Percentiles rank a stretch among this genome's conserved stretches.
These are phyloP conservation scores for barley (Hordeum vulgare) DNA, from an alignment of 176 grass and related monocot species.

Conservation along the genomic window DNA sequence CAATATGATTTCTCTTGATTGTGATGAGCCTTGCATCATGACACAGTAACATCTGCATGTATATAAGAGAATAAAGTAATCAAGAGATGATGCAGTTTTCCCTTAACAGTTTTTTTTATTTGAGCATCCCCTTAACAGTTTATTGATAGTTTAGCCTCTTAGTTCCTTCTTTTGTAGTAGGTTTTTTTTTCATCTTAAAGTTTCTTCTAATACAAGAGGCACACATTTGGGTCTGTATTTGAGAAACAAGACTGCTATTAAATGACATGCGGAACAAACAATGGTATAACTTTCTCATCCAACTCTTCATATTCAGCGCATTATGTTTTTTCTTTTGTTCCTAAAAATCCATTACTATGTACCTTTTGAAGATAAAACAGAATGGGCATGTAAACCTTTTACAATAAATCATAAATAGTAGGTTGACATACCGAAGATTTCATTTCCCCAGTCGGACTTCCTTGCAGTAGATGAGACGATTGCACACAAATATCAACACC, in stretches of 20 bases:
- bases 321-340: not conserved
- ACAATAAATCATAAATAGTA: not conserved
- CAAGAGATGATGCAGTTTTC: not conserved
- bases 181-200: too few relatives aligned
- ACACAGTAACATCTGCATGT: slow-evolving; percentile 34
- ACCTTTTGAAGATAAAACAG: too few relatives aligned
- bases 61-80: not conserved
- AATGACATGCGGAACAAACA: too few relatives aligned
- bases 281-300: too few relatives aligned
- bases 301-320: not conserved
- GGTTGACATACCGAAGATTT: slow-evolving; percentile 38
- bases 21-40: slow-evolving; percentile 72
- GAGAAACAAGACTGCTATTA: not conserved
- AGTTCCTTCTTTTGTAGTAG: too few relatives aligned
- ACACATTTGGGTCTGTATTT: not conserved
- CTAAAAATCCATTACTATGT: not conserved
- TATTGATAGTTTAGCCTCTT: too few relatives aligned
- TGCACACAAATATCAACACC: slow-evolving; percentile 57
- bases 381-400: not conserved
- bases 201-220: not conserved
- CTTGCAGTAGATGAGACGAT: slow-evolving; percentile 22
- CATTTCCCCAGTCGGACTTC: slow-evolving; percentile 23
- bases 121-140: too few relatives aligned
- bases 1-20: slow-evolving; percentile 41
- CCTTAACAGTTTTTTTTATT: too few relatives aligned